These are phyloP conservation scores for Calonectria pseudoturangicola DNA, from an alignment of 2,329 filamentous ascomycete species.

Conservation along the genomic window DNA sequence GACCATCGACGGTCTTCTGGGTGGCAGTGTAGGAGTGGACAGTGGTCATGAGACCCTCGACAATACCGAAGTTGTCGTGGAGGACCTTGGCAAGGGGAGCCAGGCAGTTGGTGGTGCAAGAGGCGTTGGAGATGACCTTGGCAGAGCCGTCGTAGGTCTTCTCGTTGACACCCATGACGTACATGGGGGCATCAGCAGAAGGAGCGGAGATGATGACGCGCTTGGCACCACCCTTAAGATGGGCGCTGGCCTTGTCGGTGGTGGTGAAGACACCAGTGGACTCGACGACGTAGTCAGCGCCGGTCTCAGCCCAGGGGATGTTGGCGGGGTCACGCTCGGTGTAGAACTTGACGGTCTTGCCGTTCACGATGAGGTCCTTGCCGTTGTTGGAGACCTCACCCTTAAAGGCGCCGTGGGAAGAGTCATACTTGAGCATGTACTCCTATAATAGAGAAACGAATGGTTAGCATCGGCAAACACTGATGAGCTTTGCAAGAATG, in stretches of 20 bases:
- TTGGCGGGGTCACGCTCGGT: conserved; percentile 89
- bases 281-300: conserved; percentile 96
- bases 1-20: conserved; percentile 99
- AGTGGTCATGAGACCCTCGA: conserved; percentile 99
- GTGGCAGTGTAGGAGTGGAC: conserved; percentile 99
- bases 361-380: conserved; percentile 89
- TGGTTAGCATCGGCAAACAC: conserved; percentile 19
- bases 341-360: conserved; percentile 97
- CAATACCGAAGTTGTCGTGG: conserved; percentile 97
- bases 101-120: conserved; percentile 99
- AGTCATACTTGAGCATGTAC: conserved; percentile 99
- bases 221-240: conserved; percentile 98
- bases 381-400: conserved; percentile 85
- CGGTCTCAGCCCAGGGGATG: conserved; percentile 93
- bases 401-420: conserved; percentile 97
- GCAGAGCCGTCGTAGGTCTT: conserved; percentile 92
- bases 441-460: conserved; percentile 73
- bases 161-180: conserved; percentile 99
- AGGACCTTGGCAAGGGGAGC: conserved; percentile 99
- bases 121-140: conserved; percentile 98
- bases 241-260: conserved; percentile 93
- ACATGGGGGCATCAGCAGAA: conserved; percentile 98
- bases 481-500: not conserved
- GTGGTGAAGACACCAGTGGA: conserved; percentile 99
- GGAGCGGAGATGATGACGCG: conserved; percentile 96